A percentile compares a stretch with the other conserved stretches of the same genome.
Evolutionary conservation across 1,284 basidiomycete genomes (phyloP).

Genomic region (Lignosus rhinocerotis): DNA sequence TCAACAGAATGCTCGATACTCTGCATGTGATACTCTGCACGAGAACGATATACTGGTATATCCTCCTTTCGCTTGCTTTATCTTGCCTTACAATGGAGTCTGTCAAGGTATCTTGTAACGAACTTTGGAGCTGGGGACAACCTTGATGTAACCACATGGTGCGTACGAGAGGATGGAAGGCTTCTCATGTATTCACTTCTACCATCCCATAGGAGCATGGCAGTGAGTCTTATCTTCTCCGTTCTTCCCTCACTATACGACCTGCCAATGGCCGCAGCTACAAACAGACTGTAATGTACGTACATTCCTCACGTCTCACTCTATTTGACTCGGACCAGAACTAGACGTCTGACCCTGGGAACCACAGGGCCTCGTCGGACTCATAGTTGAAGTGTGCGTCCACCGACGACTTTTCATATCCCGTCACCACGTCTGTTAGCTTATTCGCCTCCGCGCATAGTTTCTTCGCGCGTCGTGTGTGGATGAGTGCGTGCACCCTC

Average conservation of each 20-base stretch:
- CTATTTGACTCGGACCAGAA: neutral
- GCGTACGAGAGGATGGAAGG: neutral
- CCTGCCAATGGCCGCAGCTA: conserved; percentile 16
- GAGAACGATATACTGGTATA: conserved; percentile 31
- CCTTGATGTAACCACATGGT: conserved; percentile 31
- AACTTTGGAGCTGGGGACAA: conserved; percentile 29
- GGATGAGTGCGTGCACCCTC: conserved; percentile 25
- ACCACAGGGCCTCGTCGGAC: conserved; percentile 28
- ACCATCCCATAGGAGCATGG: conserved; percentile 28
- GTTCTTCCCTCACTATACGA: neutral
- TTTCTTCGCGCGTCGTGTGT: conserved; percentile 35
- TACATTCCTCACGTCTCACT: neutral
- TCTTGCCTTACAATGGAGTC: neutral
- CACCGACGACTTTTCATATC: neutral
- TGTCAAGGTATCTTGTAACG: conserved; percentile 30
- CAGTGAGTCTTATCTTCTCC: conserved; percentile 11
- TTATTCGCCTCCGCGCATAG: conserved; percentile 12
- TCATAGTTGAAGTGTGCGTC: conserved; percentile 31
- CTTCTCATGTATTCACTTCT: neutral
- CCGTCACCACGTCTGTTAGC: neutral
- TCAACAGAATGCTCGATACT: conserved; percentile 25
- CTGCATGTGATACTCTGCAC: conserved; percentile 30
- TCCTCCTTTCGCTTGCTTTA: neutral
- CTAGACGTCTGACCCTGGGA: neutral
- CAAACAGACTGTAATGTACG: conserved; percentile 35